These are phyloP conservation scores for Lentinula aciculospora DNA, from an alignment of 768 basidiomycete genomes.

Conservation along the genomic window DNA sequence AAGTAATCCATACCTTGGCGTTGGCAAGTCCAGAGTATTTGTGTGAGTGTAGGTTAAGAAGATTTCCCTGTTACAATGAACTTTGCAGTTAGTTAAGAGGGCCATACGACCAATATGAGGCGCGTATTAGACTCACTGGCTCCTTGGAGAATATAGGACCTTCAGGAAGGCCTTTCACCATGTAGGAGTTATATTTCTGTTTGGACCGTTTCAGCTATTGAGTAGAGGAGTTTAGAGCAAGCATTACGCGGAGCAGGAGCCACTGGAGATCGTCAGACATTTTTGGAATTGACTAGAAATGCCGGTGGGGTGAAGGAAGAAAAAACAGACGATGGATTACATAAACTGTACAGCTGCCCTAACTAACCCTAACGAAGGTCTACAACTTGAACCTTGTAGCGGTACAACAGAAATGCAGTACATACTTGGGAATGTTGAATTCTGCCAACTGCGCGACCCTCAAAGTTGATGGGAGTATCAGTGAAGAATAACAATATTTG, in stretches of 20 bases:
- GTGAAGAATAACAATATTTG: no score
- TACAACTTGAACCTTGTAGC: no score
- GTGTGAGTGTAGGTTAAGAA: constrained; percentile 83
- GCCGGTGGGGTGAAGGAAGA: not conserved
- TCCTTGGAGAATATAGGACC: constrained; percentile 83
- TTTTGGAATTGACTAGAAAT: constrained; percentile 22
- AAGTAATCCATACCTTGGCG: constrained; percentile 49
- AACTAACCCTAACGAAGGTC: not conserved
- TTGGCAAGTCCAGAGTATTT: constrained; percentile 91
- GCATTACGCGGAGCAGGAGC: constrained; percentile 76
- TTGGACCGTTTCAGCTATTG: constrained; percentile 1
- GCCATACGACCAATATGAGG: constrained; percentile 6
- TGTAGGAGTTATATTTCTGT: constrained; percentile 81
- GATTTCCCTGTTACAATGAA: constrained; percentile 58
- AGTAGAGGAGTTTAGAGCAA: not conserved
- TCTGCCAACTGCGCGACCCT: no score
- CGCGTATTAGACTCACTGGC: constrained; percentile 44
- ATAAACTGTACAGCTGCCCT: constrained; percentile 5
- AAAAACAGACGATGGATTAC: not conserved
- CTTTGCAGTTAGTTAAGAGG: constrained; percentile 9
- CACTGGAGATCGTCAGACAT: constrained; percentile 93
- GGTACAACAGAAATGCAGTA: no score
- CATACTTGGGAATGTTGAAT: no score
- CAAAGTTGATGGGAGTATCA: no score
- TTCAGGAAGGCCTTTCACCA: constrained; percentile 70